phyloP scores from a whole-genome alignment of 192 early-diverging fungal species.

The Haplosporangium gracile region DNA sequence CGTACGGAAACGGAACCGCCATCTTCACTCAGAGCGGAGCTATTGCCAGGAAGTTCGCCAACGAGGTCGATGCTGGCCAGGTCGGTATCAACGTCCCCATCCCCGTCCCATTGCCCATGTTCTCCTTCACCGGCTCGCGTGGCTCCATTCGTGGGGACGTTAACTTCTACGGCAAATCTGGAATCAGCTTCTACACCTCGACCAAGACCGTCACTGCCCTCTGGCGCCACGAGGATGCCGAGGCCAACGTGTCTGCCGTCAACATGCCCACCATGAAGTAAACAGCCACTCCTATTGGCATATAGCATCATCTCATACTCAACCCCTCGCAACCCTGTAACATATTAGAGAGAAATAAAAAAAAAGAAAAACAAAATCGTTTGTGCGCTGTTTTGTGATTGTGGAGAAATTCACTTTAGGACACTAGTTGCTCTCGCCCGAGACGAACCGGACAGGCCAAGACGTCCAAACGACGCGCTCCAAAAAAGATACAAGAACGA shows the following conservation, averaged over 20 bases:
- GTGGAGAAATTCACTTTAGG: too few relatives aligned
- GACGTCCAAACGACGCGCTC: too few relatives aligned
- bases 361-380: conserved; percentile 10
- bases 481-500: too few relatives aligned
- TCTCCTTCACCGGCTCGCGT: conserved; percentile 93
- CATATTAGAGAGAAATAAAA: conserved; percentile 9
- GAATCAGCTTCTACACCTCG: conserved; percentile 90
- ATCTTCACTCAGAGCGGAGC: conserved; percentile 94
- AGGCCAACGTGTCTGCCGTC: conserved; percentile 73
- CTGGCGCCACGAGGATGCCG: conserved; percentile 91
- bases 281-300: neutral
- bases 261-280: conserved; percentile 90
- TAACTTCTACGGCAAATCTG: conserved; percentile 91
- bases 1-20: conserved; percentile 88
- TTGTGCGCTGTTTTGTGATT: neutral
- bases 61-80: conserved; percentile 94
- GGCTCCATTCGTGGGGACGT: conserved; percentile 94
- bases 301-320: neutral
- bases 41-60: conserved; percentile 87
- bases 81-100: conserved; percentile 93
- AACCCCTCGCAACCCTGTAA: conserved; percentile 3
- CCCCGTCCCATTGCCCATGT: conserved; percentile 97
- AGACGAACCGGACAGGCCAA: too few relatives aligned
- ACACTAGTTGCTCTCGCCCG: too few relatives aligned
- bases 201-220: conserved; percentile 96